Percentiles rank a stretch among this genome's conserved stretches.
These are phyloP conservation scores for Citrus australasica DNA, from an alignment of 345 rosid species.

Conservation along the genomic window DNA sequence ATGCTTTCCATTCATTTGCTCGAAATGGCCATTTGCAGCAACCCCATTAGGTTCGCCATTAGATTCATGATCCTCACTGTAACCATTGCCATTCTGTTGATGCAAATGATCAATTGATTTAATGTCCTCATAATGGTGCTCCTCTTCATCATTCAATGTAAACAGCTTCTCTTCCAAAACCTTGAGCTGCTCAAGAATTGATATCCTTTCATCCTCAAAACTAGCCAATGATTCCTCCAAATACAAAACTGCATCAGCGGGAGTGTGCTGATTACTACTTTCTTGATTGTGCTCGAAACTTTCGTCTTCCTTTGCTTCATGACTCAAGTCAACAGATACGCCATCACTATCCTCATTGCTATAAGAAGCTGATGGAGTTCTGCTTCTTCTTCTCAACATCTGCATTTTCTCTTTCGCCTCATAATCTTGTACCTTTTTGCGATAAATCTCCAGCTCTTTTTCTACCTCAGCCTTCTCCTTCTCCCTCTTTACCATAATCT, in stretches of 20 bases:
- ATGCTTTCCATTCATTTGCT: constrained; percentile 57
- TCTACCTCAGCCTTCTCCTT: constrained; percentile 77
- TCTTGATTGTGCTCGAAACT: constrained; percentile 26
- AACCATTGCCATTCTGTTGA: constrained; percentile 45
- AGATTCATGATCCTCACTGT: constrained; percentile 20
- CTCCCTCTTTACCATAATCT: constrained; percentile 75
- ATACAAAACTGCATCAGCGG: constrained; percentile 61
- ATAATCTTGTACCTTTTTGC: constrained; percentile 60
- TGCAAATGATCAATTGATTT: constrained; percentile 32
- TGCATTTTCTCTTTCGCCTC: constrained; percentile 63
- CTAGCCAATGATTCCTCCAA: constrained; percentile 73
- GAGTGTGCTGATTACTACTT: constrained; percentile 47
- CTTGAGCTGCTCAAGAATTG: constrained; percentile 85
- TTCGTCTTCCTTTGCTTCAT: constrained; percentile 42
- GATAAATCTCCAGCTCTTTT: constrained; percentile 64
- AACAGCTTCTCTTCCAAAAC: constrained; percentile 82
- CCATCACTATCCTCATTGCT: constrained; percentile 72
- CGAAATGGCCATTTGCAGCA: constrained; percentile 45
- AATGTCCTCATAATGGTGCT: constrained; percentile 40
- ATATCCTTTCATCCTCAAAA: constrained; percentile 84
- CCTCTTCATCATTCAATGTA: constrained; percentile 52
- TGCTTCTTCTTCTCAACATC: constrained; percentile 49
- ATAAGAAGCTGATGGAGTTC: constrained; percentile 54
- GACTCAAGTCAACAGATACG: constrained; percentile 47
- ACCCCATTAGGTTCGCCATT: constrained; percentile 39